Base-by-base conservation (phyloP, 2,329 filamentous ascomycete genomes). In the Stachybotrys chartarum region DNA sequence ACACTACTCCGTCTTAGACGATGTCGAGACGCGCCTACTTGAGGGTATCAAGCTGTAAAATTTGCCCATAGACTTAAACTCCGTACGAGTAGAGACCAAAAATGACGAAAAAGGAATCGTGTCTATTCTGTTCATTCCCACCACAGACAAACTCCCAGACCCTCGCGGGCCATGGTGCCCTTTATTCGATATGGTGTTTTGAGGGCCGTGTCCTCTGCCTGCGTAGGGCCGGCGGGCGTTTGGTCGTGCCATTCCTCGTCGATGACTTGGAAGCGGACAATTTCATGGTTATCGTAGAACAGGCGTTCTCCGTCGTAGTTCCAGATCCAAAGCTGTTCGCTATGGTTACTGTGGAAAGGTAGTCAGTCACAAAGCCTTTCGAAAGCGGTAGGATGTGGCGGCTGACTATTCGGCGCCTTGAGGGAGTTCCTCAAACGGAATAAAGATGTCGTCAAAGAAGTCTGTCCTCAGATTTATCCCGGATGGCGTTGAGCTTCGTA, bases 231-330 rank as follows among this genome's bases (percentile, higher is more conserved):
- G 56, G 82, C 80, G 0, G 93, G 87, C 47, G 88, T 86, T 70
- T 96, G 88, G 68, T 97, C 93, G 58, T 91, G 84, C 91, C 94
- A 99, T 61, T 90, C 83, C 73, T 99, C 94, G 52, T 87, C 83
- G 63, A 95, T 85, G 46, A 97, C 86, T 24, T 91, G 82, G 64
- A 97, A 88, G 46, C 93, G 83, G 31, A 96, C 92, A 64, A 88
- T 85, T 74, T 97, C 94, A 66, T 93, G 87, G 64, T 86, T 87
- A 70, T 99, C 94, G 70, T 94, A 96, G 69, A 88, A 96, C 61
- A 96, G 83, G 31, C 85, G 80, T 16, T 85, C 79, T 32, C 83
- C 86, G 16, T 91, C 88, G 10, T 85, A 82, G 32, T 87, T 82
- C 90, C 91, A 97, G 45, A 93, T 82, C 87, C 90, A 97, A 3